These are phyloP conservation scores for Kandelia obovata DNA, from an alignment of 345 rosid species.

Conservation along the genomic window DNA sequence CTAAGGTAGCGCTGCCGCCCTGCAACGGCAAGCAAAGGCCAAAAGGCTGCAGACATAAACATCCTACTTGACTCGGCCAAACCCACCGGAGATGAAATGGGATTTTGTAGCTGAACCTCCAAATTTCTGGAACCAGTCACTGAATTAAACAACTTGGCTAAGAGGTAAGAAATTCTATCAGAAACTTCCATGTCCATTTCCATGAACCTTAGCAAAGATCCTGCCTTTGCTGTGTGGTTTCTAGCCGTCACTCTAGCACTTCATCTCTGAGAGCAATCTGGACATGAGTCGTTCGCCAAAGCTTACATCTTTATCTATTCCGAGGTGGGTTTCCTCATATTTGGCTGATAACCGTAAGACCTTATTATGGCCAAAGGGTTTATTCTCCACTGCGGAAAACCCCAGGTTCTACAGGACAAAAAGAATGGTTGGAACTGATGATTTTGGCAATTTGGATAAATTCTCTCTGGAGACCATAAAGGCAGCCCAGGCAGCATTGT, in stretches of 20 bases:
- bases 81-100: too few relatives aligned
- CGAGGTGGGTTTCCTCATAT: constrained; percentile 42
- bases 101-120: too few relatives aligned
- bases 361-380: constrained; percentile 20
- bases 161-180: too few relatives aligned
- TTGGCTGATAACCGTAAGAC: constrained; percentile 24
- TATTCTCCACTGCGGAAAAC: constrained; percentile 23
- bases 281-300: constrained; percentile 40
- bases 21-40: too few relatives aligned
- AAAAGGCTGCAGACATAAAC: too few relatives aligned
- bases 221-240: too few relatives aligned
- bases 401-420: constrained; percentile 45
- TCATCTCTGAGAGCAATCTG: not conserved
- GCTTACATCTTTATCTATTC: constrained; percentile 32
- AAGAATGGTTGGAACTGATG: not conserved
- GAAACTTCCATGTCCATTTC: too few relatives aligned
- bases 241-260: not conserved
- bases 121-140: too few relatives aligned
- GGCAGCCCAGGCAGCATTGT: constrained; percentile 65
- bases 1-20: too few relatives aligned
- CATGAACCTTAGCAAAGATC: too few relatives aligned
- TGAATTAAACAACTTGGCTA: too few relatives aligned
- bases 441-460: constrained; percentile 6
- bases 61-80: too few relatives aligned
- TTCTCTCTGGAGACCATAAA: constrained; percentile 28